Evolutionary conservation across 129 eudicot species (phyloP).

Genomic region (Kitagawia praeruptora): DNA sequence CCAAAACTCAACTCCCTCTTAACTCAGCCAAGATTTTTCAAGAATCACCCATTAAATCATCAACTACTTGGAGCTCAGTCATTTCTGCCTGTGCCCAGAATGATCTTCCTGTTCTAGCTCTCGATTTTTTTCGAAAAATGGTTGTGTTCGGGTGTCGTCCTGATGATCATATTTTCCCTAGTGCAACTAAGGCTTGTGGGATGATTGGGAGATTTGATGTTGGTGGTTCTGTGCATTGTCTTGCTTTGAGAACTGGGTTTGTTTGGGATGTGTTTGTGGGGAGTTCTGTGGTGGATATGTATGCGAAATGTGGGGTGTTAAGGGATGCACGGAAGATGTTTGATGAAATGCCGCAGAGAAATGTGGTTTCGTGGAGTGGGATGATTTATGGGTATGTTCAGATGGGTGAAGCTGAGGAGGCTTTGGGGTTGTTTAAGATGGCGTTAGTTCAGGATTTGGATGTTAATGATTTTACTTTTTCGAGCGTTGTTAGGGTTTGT

Average conservation of each 20-base stretch:
- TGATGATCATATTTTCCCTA: slow-evolving; percentile 66
- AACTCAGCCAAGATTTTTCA: slow-evolving; percentile 44
- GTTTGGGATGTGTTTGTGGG: slow-evolving; percentile 62
- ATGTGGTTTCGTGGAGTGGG: slow-evolving; percentile 94
- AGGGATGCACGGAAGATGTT: slow-evolving; percentile 71
- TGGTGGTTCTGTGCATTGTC: slow-evolving; percentile 53
- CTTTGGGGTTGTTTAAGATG: slow-evolving; percentile 53
- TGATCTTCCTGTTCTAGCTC: slow-evolving; percentile 54
- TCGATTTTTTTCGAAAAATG: slow-evolving; percentile 49
- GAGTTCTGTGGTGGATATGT: slow-evolving; percentile 87
- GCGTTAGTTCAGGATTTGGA: slow-evolving; percentile 48
- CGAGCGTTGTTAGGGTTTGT: slow-evolving; percentile 75
- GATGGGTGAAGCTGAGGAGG: slow-evolving; percentile 68
- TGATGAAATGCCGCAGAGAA: slow-evolving; percentile 75
- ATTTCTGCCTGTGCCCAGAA: slow-evolving; percentile 69
- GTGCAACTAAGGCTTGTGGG: slow-evolving; percentile 61
- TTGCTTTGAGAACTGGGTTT: slow-evolving; percentile 55
- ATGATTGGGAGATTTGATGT: slow-evolving; percentile 25
- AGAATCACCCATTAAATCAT: slow-evolving; percentile 46
- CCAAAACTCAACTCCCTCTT: slow-evolving; percentile 61
- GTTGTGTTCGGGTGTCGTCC: slow-evolving; percentile 30
- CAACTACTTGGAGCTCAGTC: slow-evolving; percentile 88
- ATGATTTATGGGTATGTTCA: slow-evolving; percentile 85
- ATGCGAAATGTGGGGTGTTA: slow-evolving; percentile 66
- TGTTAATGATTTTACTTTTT: slow-evolving; percentile 81